Conservation (phyloP, 345 rosid species). For the Salix purpurea region DNA sequence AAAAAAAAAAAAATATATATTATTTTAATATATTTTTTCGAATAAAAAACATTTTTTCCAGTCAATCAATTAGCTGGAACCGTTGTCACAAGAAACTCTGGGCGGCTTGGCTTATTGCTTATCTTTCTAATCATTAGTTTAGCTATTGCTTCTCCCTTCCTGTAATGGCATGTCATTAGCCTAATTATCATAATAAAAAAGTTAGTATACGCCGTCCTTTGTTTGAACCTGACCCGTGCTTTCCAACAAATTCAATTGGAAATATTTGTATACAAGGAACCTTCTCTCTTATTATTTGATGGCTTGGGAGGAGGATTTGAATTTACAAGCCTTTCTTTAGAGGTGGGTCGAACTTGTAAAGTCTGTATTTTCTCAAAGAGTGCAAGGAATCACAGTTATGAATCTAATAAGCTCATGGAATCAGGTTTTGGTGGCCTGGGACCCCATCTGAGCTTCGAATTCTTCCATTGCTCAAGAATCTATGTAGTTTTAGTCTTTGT, state of each 20-base stretch:
- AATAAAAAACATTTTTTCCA: no score
- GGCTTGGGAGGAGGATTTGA: not conserved
- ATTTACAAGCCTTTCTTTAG: not conserved
- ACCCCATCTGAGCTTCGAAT: not conserved
- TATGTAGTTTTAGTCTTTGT: slow-evolving; percentile 4
- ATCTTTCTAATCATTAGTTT: not conserved
- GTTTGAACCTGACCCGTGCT: not conserved
- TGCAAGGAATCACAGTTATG: slow-evolving; percentile 18
- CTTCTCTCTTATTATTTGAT: not conserved
- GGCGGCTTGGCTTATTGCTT: slow-evolving; percentile 42
- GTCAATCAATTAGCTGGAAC: slow-evolving; percentile 1
- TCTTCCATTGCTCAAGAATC: slow-evolving; percentile 17
- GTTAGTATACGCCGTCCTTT: slow-evolving; percentile 35
- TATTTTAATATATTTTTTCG: no score
- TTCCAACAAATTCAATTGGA: not conserved
- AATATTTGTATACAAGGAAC: not conserved
- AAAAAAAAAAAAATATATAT: no score
- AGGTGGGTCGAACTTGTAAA: not conserved
- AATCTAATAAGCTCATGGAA: not conserved
- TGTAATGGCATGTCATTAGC: slow-evolving; percentile 21
- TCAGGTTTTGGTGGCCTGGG: not conserved
- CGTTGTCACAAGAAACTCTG: slow-evolving; percentile 38
- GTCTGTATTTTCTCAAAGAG: slow-evolving; percentile 5
- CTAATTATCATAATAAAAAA: slow-evolving; percentile 13
- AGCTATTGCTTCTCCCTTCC: not conserved